Evolutionary conservation across 495 filamentous ascomycete species (phyloP), one percentile per base, ranked within the genome.

Genomic region (Bathelium albidoporum): DNA sequence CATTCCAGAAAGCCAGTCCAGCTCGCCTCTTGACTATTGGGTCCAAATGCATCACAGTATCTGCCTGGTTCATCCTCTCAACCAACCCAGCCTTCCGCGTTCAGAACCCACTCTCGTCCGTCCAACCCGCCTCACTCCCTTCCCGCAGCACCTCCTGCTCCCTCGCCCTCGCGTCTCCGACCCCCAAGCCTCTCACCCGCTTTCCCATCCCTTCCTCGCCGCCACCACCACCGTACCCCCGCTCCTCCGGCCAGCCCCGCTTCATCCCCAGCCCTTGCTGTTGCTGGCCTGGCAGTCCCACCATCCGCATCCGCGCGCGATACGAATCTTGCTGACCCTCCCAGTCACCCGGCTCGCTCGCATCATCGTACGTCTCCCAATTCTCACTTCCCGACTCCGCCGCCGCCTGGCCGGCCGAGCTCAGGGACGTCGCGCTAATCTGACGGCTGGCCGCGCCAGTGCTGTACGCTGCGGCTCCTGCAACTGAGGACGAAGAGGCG

Each of bases 311-410:
- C 71, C 87, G 90, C 64, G 88, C 86, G 69, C 88, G 91, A 72
- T 93, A 91, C 9, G 83, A 79, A 62, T 91, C 88, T 20, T 82
- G 85, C 1, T 83, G 81, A 72, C 92, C 90, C 61, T 87, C 68
- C 68, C 63, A 60, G 44, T 66, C 69, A 32, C 43, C 61, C 29
- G 29, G 49, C 39, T 71, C 90, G 2, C 84, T 87, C 44, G 80
- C 83, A 72, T 90, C 87, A 66, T 90, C 88, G 65, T 91, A 96
- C 26, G 90, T 95, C 77, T 97, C 91, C 91, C 91, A 97, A 73
- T 97, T 97, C 75, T 96, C 91, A 0, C 89, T 93, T 2, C 90
- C 89, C 18, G 81, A 81, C 2, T 36, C 63, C 29, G 26, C 22
- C 28, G 55, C 32, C 18, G 18, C 59, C 22, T 16, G 11, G 0